phyloP scores from a whole-genome alignment of 768 basidiomycete genomes.

The Boletus huronensis region DNA sequence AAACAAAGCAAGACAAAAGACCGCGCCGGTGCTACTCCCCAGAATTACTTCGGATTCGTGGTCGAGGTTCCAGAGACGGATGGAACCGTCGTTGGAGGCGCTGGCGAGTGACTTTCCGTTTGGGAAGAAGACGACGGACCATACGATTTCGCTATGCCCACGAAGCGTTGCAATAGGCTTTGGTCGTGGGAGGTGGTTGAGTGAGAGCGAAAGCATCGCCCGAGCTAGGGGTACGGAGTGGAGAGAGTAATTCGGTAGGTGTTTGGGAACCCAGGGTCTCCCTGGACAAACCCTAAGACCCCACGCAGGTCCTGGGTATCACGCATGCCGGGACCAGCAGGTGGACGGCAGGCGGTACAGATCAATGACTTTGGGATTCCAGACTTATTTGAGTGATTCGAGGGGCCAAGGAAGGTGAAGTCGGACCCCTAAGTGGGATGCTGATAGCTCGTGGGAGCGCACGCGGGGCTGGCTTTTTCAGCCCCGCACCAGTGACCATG shows the following conservation, averaged over 20 bases:
- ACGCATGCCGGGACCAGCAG: conserved; percentile 32
- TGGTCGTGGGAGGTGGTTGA: conserved; percentile 27
- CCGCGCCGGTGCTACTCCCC: conserved; percentile 18
- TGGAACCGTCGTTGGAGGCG: conserved; percentile 30
- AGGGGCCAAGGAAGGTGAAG: conserved; percentile 15
- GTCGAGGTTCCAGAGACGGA: conserved; percentile 30
- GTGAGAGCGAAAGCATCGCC: conserved; percentile 31
- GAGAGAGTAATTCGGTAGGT: conserved; percentile 21
- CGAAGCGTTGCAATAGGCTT: conserved; percentile 19
- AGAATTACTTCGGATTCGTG: conserved; percentile 24
- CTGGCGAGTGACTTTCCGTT: conserved; percentile 23
- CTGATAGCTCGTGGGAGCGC: conserved; percentile 28
- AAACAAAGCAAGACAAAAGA: conserved; percentile 27
- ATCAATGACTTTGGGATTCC: conserved; percentile 32
- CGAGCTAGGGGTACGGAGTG: conserved; percentile 24
- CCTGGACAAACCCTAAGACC: conserved; percentile 30
- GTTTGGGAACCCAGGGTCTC: conserved; percentile 24
- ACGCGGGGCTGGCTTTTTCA: conserved; percentile 6
- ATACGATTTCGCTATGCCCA: conserved; percentile 29
- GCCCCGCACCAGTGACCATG: conserved; percentile 4
- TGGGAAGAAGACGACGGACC: conserved; percentile 29
- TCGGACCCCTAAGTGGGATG: conserved; percentile 32
- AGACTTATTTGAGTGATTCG: conserved; percentile 29
- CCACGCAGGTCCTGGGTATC: conserved; percentile 27
- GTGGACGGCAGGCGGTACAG: conserved; percentile 31